Evolutionary conservation across 805 yeast species (phyloP).

Genomic region (Saturnispora gosingensis): DNA sequence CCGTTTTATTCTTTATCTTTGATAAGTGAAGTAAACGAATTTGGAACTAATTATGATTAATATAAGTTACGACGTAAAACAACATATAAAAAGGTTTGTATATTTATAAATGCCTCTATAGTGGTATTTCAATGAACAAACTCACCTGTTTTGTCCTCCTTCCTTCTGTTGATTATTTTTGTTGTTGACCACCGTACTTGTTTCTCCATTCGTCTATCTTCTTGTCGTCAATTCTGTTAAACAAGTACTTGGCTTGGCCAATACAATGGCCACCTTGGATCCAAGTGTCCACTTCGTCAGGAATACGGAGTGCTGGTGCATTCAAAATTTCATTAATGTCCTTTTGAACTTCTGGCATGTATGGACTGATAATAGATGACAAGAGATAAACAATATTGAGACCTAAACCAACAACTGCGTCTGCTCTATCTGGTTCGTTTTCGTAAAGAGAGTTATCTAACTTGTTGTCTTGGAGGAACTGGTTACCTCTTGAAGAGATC

Average conservation of each 20-base stretch:
- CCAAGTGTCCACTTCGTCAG: constrained; percentile 61
- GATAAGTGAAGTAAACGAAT: not conserved
- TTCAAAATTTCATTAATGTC: constrained; percentile 72
- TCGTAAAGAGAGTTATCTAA: constrained; percentile 79
- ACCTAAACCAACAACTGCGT: constrained; percentile 88
- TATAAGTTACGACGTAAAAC: not conserved
- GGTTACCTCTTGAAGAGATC: constrained; percentile 86
- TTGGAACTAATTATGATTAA: not conserved
- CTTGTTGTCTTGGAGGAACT: constrained; percentile 91
- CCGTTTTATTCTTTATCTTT: not conserved
- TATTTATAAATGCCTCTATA: not conserved
- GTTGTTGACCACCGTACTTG: constrained; percentile 75
- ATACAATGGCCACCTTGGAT: constrained; percentile 77
- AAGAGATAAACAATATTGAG: constrained; percentile 79
- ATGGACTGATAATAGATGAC: constrained; percentile 77
- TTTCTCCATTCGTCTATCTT: constrained; percentile 81
- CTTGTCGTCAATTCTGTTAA: constrained; percentile 84
- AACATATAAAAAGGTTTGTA: not conserved
- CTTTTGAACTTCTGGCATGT: constrained; percentile 74
- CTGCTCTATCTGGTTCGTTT: constrained; percentile 69
- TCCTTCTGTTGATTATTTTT: constrained; percentile 4
- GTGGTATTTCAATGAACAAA: not conserved
- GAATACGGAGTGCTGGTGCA: constrained; percentile 70
- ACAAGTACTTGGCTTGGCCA: constrained; percentile 84
- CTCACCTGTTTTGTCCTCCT: not conserved